Base-by-base conservation (phyloP, 2,329 filamentous ascomycete species). In the Paramyrothecium sp. region DNA sequence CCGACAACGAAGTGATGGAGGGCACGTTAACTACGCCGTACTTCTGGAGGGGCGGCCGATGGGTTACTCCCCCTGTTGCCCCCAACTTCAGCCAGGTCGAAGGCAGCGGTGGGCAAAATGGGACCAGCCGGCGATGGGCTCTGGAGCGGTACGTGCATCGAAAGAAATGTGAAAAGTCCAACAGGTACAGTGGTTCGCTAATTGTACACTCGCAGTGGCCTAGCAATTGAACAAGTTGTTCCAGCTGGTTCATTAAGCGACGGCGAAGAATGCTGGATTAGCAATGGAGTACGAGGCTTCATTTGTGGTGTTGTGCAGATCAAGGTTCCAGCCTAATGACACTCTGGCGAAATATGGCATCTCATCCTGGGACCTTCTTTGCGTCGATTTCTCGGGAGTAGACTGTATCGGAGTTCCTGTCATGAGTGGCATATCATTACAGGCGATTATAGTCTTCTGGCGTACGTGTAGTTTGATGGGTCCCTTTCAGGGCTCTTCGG, bases 261-360 rank as follows among this genome's bases (percentile, higher is more conserved):
- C 61, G 90, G 88, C 1, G 93, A 97, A 71, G 81, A 88, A 54
- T 89, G 93, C 60, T 96, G 92, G 90, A 75, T 97, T 54, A 97
- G 92, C 71, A 97, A 94, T 71, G 92, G 90, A 0, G 89, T 94
- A 2, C 83, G 89, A 61, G 94, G 94, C 0, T 97, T 96, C 63
- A 78, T 87, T 13, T 76, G 71, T 57, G 84, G 82, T 0, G 75
- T 63, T 46, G 61, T 83, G 34, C 63, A 59, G 19, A 60, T 77
- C 3, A 44, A 44, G 5, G 13, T 12, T 7, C 38, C 38, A 44
- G n/a, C 13, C 7, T 7, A 19, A 44, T 44, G 38, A 44, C n/a
- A 17, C 5, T 12, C 13, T 16, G 38, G 13, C 38, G n/a, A 16
- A 19, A 7, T 4, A 44, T 7, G 5, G 5, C 13, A 44, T 19